phyloP scores from a whole-genome alignment of 176 grass and related monocot genomes.

The Hsuehochloa calcarea region DNA sequence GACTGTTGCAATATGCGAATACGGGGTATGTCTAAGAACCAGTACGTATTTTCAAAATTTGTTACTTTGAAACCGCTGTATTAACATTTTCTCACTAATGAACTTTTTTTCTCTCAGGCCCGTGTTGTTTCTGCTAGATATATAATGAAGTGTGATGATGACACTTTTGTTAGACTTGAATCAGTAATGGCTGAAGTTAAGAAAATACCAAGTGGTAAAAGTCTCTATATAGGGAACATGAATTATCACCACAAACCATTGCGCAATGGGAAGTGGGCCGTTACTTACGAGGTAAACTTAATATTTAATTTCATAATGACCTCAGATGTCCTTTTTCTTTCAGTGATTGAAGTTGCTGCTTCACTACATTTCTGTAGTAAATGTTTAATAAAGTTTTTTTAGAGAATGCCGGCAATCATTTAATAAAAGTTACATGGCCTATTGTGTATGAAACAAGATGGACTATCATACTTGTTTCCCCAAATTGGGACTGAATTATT shows the following conservation, averaged over 20 bases:
- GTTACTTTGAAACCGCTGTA: background rate
- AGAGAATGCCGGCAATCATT: no score
- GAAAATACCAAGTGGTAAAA: conserved; percentile 54
- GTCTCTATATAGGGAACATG: conserved; percentile 89
- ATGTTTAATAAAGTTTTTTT: background rate
- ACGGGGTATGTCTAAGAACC: conserved; percentile 65
- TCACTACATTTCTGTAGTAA: conserved; percentile 4
- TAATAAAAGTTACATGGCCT: background rate
- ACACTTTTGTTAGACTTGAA: conserved; percentile 88
- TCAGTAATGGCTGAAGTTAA: conserved; percentile 72
- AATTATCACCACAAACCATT: conserved; percentile 96
- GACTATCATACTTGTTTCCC: background rate
- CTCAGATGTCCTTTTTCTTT: conserved; percentile 1
- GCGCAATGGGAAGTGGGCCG: conserved; percentile 92
- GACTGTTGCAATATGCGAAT: conserved; percentile 92
- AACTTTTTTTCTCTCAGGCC: conserved; percentile 46
- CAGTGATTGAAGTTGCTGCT: background rate
- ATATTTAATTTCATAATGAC: conserved; percentile 18
- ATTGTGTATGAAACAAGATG: background rate
- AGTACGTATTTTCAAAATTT: conserved; percentile 16
- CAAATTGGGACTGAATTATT: background rate
- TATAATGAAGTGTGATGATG: conserved; percentile 99
- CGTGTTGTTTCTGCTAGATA: conserved; percentile 69
- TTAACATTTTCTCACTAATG: background rate
- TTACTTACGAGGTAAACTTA: conserved; percentile 84